These are phyloP conservation scores for Termitomyces heimii DNA, from an alignment of 768 basidiomycete species.

Conservation along the genomic window DNA sequence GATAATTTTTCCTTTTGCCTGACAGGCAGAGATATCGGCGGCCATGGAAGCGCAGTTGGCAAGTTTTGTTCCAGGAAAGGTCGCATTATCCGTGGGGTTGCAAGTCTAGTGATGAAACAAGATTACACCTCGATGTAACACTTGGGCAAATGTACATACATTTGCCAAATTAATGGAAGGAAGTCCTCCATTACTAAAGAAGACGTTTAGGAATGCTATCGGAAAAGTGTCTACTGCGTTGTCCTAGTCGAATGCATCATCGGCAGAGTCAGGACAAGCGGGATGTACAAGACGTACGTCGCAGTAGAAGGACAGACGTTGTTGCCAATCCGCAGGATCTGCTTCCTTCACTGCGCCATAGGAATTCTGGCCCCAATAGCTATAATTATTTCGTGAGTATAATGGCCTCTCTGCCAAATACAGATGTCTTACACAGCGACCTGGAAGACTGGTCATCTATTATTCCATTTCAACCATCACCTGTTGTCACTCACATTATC, in stretches of 20 bases:
- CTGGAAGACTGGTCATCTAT: constrained; percentile 23
- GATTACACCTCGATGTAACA: background rate
- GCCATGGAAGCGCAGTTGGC: constrained; percentile 59
- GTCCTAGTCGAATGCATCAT: constrained; percentile 33
- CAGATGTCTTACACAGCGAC: constrained; percentile 43
- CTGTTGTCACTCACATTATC: constrained; percentile 49
- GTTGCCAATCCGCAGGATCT: constrained; percentile 52
- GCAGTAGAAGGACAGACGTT: constrained; percentile 60
- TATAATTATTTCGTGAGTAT: constrained; percentile 15
- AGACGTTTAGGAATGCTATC: constrained; percentile 61
- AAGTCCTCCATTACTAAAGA: constrained; percentile 55
- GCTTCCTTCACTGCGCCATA: constrained; percentile 50
- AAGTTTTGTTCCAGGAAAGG: constrained; percentile 58
- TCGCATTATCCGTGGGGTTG: constrained; percentile 46
- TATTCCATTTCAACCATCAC: background rate
- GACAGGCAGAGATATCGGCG: constrained; percentile 57
- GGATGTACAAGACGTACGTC: constrained; percentile 29
- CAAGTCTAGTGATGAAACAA: constrained; percentile 40
- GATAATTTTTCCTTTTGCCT: constrained; percentile 56
- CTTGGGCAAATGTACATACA: constrained; percentile 25
- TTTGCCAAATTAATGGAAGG: constrained; percentile 69
- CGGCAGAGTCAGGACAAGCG: background rate
- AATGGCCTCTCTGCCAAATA: background rate
- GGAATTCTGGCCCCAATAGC: constrained; percentile 76
- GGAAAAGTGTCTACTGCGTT: constrained; percentile 64